Percentiles rank a stretch among this genome's conserved stretches.
Conservation (phyloP, 768 basidiomycete genomes). For the Sporobolomyces pararoseus region DNA sequence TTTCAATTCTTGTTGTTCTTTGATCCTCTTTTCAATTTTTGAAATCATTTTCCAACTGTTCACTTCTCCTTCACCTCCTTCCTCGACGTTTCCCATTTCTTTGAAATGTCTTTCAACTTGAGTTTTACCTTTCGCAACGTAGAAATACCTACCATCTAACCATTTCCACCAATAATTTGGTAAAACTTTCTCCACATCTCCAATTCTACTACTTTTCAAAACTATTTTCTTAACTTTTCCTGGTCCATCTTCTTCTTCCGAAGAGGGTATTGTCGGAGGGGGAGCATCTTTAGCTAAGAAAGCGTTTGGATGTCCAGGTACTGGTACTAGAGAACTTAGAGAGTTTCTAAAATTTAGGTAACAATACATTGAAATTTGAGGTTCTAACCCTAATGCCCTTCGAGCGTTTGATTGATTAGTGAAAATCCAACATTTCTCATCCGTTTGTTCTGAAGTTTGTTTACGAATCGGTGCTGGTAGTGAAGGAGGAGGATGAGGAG, state of each 20-base stretch:
- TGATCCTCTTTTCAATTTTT: conserved; percentile 16
- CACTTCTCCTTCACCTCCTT: conserved; percentile 1
- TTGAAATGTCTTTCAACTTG: conserved; percentile 23
- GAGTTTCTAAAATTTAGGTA: conserved; percentile 40
- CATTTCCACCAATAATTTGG: conserved; percentile 31
- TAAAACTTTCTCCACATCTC: not conserved
- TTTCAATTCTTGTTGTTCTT: not conserved
- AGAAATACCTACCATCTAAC: conserved; percentile 39
- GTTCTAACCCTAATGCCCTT: conserved; percentile 32
- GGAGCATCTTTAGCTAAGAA: conserved; percentile 36
- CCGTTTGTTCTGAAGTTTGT: conserved; percentile 12
- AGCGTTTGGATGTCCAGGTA: conserved; percentile 27
- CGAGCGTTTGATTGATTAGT: conserved; percentile 32
- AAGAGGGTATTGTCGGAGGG: not conserved
- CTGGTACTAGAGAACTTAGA: conserved; percentile 24
- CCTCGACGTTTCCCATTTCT: conserved; percentile 28
- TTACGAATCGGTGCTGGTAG: not conserved
- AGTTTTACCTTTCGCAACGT: conserved; percentile 27
- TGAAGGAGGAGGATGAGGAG: not conserved
- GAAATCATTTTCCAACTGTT: conserved; percentile 28
- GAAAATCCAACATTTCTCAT: conserved; percentile 36
- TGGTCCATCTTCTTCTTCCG: not conserved
- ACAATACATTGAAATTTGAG: conserved; percentile 24
- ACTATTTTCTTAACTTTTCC: not conserved
- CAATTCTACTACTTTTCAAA: not conserved